These are phyloP conservation scores for Wickerhamiella kazuoi DNA, from an alignment of 805 yeast genomes.

Conservation along the genomic window DNA sequence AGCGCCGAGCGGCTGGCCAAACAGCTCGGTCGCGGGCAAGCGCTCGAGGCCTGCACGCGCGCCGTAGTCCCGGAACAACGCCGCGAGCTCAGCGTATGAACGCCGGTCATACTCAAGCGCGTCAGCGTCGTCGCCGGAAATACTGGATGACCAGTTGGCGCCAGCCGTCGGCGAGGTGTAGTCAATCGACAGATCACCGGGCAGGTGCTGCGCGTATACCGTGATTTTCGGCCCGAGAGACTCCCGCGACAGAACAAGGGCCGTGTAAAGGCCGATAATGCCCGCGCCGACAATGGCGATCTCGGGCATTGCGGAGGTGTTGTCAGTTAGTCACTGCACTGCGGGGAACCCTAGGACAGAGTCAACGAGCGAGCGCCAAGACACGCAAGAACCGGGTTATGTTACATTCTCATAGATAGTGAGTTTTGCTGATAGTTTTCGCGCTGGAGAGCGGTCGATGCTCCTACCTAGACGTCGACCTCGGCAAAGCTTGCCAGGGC, in stretches of 20 bases:
- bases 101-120: slow-evolving; percentile 35
- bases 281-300: slow-evolving; percentile 35
- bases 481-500: slow-evolving; percentile 12
- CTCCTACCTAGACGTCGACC: neutral
- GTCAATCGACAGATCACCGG: slow-evolving; percentile 59
- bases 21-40: slow-evolving; percentile 39
- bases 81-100: slow-evolving; percentile 34
- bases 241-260: slow-evolving; percentile 30
- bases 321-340: too few relatives aligned
- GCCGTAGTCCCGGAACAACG: slow-evolving; percentile 31
- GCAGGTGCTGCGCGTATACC: slow-evolving; percentile 46
- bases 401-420: too few relatives aligned
- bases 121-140: slow-evolving; percentile 39
- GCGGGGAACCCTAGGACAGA: too few relatives aligned
- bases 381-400: too few relatives aligned
- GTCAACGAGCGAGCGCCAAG: too few relatives aligned
- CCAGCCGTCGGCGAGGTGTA: slow-evolving; percentile 78
- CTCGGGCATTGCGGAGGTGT: slow-evolving; percentile 2
- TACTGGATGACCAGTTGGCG: slow-evolving; percentile 37
- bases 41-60: slow-evolving; percentile 38
- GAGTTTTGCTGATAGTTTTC: too few relatives aligned
- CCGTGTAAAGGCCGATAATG: slow-evolving; percentile 49
- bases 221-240: slow-evolving; percentile 28
- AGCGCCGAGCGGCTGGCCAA: slow-evolving; percentile 33
- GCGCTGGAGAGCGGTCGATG: neutral